Conservation (phyloP, 2,329 filamentous ascomycete species). For the Trichocomaceae sp. region DNA sequence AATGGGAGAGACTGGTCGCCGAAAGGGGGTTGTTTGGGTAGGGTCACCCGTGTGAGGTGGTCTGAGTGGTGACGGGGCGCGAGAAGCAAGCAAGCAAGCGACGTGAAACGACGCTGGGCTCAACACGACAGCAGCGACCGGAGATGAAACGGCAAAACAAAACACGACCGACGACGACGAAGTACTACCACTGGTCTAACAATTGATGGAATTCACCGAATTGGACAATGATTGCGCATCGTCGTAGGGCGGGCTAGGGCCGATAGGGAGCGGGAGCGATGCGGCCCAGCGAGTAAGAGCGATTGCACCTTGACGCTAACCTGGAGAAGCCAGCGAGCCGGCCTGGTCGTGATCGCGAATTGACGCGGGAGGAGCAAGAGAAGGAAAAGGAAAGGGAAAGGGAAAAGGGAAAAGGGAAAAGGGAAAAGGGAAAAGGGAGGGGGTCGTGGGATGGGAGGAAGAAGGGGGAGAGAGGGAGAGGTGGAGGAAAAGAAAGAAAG, state of each 20-base stretch:
- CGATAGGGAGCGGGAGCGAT: conserved; percentile 4
- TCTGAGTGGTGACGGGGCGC: conserved; percentile 7
- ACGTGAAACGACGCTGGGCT: neutral
- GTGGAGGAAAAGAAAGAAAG: conserved; percentile 4
- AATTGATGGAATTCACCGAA: conserved; percentile 6
- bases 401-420: conserved; percentile 14
- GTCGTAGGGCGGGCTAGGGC: conserved; percentile 4
- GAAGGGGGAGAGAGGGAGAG: conserved; percentile 8
- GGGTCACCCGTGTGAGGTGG: conserved; percentile 6
- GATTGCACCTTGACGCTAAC: conserved; percentile 10
- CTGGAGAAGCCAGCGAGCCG: conserved; percentile 14
- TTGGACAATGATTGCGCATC: conserved; percentile 8
- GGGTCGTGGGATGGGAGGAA: too few relatives aligned
- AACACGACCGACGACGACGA: neutral
- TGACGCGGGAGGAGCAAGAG: conserved; percentile 16
- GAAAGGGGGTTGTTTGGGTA: conserved; percentile 5
- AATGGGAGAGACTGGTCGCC: neutral
- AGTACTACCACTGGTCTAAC: neutral
- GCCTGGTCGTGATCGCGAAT: conserved; percentile 18
- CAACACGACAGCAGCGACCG: neutral
- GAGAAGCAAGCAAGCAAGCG: conserved; percentile 1
- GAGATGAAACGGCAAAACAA: neutral
- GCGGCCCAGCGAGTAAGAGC: neutral
- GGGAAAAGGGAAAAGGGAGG: neutral
- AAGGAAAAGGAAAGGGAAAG: conserved; percentile 17